Evolutionary conservation across 208 protist genomes (phyloP).

Genomic region (Wallacemonas sp.): DNA sequence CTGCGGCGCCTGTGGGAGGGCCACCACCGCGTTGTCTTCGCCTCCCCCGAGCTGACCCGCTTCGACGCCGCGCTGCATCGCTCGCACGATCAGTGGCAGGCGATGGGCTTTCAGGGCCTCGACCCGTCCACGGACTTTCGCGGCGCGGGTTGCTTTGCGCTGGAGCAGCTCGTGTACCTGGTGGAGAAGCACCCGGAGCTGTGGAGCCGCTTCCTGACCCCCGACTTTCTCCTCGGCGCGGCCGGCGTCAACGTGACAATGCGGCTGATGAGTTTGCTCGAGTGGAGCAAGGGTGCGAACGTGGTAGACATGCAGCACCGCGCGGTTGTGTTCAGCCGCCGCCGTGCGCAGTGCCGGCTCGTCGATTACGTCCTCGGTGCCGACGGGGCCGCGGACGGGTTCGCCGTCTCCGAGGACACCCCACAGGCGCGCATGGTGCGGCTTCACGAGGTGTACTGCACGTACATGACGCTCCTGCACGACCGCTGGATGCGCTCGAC

Average conservation of each 20-base stretch:
- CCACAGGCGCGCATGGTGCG: constrained; percentile 16
- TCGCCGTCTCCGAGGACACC: neutral
- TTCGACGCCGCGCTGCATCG: constrained; percentile 22
- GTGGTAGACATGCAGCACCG: constrained; percentile 33
- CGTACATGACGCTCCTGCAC: constrained; percentile 52
- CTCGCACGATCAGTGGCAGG: constrained; percentile 66
- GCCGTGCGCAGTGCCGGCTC: constrained; percentile 11
- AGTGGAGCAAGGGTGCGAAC: constrained; percentile 28
- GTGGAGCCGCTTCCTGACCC: constrained; percentile 33
- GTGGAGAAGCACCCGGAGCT: constrained; percentile 53
- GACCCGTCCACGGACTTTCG: constrained; percentile 90
- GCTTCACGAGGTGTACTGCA: constrained; percentile 66
- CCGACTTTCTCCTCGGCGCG: constrained; percentile 58
- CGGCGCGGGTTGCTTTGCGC: constrained; percentile 70
- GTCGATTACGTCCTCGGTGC: constrained; percentile 15
- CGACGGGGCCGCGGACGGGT: constrained; percentile 21
- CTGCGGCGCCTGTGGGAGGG: constrained; percentile 51
- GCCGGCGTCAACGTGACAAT: constrained; percentile 82
- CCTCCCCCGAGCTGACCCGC: neutral
- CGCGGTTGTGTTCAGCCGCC: neutral
- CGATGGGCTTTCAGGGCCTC: constrained; percentile 82
- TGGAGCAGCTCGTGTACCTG: constrained; percentile 80
- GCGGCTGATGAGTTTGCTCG: constrained; percentile 57
- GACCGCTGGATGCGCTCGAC: constrained; percentile 45
- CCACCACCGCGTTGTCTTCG: constrained; percentile 39